Evolutionary conservation across 257 asterid species (phyloP).

Genomic region (Penstemon newberryi): DNA sequence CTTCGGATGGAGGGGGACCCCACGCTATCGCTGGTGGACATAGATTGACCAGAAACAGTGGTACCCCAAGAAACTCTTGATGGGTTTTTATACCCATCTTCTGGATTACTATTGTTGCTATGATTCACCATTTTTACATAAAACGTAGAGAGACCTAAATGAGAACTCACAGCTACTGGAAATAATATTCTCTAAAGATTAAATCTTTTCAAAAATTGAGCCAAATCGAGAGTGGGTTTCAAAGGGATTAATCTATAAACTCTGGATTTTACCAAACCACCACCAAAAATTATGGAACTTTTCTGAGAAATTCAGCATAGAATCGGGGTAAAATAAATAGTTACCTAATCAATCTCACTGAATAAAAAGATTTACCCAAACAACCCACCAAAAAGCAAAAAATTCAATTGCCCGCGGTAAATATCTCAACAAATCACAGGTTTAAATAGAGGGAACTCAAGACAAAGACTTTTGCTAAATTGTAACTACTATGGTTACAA

Average conservation of each 20-base stretch:
- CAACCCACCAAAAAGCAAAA: neutral
- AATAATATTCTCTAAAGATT: slow-evolving; percentile 13
- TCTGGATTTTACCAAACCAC: neutral
- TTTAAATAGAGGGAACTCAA: neutral
- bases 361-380: slow-evolving; percentile 8
- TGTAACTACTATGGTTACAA: slow-evolving; percentile 9
- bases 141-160: slow-evolving; percentile 20
- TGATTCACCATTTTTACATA: slow-evolving; percentile 47
- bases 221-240: slow-evolving; percentile 9
- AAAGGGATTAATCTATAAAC: neutral
- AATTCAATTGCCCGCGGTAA: slow-evolving; percentile 29
- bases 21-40: slow-evolving; percentile 70
- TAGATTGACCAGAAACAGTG: slow-evolving; percentile 72
- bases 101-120: slow-evolving; percentile 36
- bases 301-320: slow-evolving; percentile 3
- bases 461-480: slow-evolving; percentile 11
- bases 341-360: slow-evolving; percentile 10
- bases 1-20: slow-evolving; percentile 86
- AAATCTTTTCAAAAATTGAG: slow-evolving; percentile 28
- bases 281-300: slow-evolving; percentile 16
- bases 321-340: slow-evolving; percentile 14
- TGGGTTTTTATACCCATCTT: slow-evolving; percentile 53
- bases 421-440: slow-evolving; percentile 9
- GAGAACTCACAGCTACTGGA: slow-evolving; percentile 17
- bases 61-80: slow-evolving; percentile 59